Percentiles rank a stretch among this genome's conserved stretches.
These are phyloP conservation scores for Suillus brevipes DNA, from an alignment of 768 basidiomycete species.

Conservation along the genomic window DNA sequence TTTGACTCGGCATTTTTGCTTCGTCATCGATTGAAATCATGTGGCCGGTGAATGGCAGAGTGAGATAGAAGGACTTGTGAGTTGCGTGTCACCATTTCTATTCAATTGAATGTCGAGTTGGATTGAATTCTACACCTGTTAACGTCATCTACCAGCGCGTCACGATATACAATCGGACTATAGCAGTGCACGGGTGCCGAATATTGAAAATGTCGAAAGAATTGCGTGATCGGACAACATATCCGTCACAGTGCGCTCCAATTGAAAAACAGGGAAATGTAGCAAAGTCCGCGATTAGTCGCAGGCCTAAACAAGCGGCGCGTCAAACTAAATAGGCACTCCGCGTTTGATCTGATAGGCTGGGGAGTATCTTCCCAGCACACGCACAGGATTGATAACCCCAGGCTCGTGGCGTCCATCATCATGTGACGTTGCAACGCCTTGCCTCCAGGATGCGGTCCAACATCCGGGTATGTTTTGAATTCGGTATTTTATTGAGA, in stretches of 20 bases:
- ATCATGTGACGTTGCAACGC: slow-evolving; percentile 1
- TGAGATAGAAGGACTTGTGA: not conserved
- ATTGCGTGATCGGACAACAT: not conserved
- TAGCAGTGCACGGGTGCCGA: not conserved
- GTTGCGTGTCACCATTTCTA: not conserved
- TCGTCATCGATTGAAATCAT: not conserved
- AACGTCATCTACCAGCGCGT: not conserved
- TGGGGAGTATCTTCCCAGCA: not conserved
- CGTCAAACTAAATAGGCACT: not conserved
- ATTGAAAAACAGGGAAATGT: too few species aligned
- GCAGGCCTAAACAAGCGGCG: not conserved
- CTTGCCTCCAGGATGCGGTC: not conserved
- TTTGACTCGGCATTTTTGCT: not conserved
- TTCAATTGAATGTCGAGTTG: not conserved
- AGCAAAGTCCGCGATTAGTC: not conserved
- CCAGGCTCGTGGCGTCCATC: not conserved
- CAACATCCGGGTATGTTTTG: not conserved
- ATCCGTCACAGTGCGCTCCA: too few species aligned
- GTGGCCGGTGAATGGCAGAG: not conserved
- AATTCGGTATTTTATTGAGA: not conserved
- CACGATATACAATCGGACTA: not conserved
- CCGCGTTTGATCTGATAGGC: not conserved
- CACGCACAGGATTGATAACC: too few species aligned
- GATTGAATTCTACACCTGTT: not conserved
- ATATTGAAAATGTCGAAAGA: not conserved